These are phyloP conservation scores for Leavenworthia alabamica DNA, from an alignment of 345 rosid genomes.

Conservation along the genomic window DNA sequence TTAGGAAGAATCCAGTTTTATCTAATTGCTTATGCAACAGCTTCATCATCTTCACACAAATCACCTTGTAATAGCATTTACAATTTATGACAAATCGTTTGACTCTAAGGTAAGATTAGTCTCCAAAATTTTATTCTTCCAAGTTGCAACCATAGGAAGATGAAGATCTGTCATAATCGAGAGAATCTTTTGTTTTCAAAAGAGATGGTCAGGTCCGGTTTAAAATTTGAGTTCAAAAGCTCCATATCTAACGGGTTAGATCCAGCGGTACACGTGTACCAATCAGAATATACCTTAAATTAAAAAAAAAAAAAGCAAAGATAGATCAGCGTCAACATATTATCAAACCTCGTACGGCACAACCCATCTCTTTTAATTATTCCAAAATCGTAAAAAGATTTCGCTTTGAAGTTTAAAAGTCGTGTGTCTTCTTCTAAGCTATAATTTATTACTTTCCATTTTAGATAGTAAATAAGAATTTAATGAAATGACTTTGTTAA, in stretches of 20 bases:
- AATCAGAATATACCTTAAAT: background rate
- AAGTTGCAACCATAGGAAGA: background rate
- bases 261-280: slow-evolving; percentile 6
- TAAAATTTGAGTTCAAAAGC: slow-evolving; percentile 4
- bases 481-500: background rate
- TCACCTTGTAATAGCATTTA: background rate
- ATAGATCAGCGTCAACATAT: slow-evolving; percentile 19
- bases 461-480: background rate
- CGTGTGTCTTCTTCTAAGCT: background rate
- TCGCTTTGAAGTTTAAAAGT: slow-evolving; percentile 15
- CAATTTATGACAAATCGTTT: background rate
- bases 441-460: background rate
- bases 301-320: background rate
- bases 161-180: background rate
- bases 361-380: background rate
- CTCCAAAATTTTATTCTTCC: background rate
- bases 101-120: background rate
- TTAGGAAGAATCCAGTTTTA: background rate
- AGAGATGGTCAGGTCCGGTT: background rate
- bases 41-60: background rate
- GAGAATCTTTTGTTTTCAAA: background rate
- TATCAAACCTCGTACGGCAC: slow-evolving; percentile 29
- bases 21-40: background rate
- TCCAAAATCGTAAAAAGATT: background rate
- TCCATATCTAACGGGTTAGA: background rate